Conservation (phyloP, 78 protist genomes). For the Tieghemostelium lacteum region DNA sequence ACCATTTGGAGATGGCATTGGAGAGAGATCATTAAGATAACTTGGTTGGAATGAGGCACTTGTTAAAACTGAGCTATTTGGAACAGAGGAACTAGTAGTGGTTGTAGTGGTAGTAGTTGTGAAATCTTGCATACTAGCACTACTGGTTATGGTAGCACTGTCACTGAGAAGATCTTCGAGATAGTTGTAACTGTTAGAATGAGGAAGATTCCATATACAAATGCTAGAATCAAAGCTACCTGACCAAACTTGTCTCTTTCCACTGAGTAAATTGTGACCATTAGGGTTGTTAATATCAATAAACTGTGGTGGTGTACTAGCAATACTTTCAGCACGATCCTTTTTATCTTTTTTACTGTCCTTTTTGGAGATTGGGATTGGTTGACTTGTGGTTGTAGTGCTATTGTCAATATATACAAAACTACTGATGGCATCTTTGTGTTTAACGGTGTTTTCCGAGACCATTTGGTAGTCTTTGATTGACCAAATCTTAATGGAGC, state of each 20-base stretch:
- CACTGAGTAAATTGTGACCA: background rate
- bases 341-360: too few relatives aligned
- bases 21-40: background rate
- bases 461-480: slow-evolving; percentile 52
- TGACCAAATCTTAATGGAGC: slow-evolving; percentile 39
- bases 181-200: background rate
- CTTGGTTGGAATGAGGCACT: background rate
- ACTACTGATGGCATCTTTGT: slow-evolving; percentile 72
- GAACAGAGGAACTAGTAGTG: background rate
- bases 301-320: too few relatives aligned
- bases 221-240: slow-evolving; percentile 49
- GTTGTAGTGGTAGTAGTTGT: background rate
- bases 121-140: background rate
- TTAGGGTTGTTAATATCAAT: background rate
- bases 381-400: background rate
- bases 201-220: slow-evolving; percentile 23
- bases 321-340: background rate
- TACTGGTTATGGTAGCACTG: background rate
- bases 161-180: background rate
- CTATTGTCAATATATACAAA: slow-evolving; percentile 3
- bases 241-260: slow-evolving; percentile 50
- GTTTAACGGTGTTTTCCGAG: slow-evolving; percentile 34
- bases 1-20: slow-evolving; percentile 29
- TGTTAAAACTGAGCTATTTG: background rate
- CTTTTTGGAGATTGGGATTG: background rate